Evolutionary conservation across 805 yeast genomes (phyloP).

Genomic region (Blastobotrys parvus): DNA sequence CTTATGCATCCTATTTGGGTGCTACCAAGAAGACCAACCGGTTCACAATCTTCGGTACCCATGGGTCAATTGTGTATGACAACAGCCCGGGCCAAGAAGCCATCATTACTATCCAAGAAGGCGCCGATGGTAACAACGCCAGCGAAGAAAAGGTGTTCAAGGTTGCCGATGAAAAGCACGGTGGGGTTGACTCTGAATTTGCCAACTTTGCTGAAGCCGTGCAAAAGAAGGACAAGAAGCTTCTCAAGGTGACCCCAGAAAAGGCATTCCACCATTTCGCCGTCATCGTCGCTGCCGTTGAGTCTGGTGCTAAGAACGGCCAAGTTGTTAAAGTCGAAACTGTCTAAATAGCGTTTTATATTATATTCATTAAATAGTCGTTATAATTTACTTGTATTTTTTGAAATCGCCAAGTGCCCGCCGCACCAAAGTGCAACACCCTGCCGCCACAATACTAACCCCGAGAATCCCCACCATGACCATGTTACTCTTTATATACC

Average conservation of each 20-base stretch:
- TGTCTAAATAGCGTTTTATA: conserved; percentile 2
- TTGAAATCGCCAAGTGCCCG: conserved; percentile 30
- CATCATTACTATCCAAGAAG: conserved; percentile 20
- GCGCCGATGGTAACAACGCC: conserved; percentile 20
- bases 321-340: conserved; percentile 12
- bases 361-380: too few species aligned
- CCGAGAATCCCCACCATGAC: conserved; percentile 75
- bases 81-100: conserved; percentile 29
- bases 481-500: conserved; percentile 69
- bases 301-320: conserved; percentile 45
- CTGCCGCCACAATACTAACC: conserved; percentile 51
- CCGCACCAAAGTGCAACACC: conserved; percentile 27
- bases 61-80: conserved; percentile 67
- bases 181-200: conserved; percentile 52
- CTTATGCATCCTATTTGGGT: conserved; percentile 82
- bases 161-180: conserved; percentile 32
- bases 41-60: conserved; percentile 67
- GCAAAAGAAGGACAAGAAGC: conserved; percentile 47
- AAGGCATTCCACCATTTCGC: conserved; percentile 90
- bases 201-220: conserved; percentile 55
- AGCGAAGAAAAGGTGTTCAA: conserved; percentile 21
- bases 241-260: conserved; percentile 56
- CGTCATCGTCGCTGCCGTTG: conserved; percentile 75
- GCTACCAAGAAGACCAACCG: conserved; percentile 61
- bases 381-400: too few species aligned